Conservation (phyloP, 2,329 filamentous ascomycete genomes). For the Penicillium sp. region DNA sequence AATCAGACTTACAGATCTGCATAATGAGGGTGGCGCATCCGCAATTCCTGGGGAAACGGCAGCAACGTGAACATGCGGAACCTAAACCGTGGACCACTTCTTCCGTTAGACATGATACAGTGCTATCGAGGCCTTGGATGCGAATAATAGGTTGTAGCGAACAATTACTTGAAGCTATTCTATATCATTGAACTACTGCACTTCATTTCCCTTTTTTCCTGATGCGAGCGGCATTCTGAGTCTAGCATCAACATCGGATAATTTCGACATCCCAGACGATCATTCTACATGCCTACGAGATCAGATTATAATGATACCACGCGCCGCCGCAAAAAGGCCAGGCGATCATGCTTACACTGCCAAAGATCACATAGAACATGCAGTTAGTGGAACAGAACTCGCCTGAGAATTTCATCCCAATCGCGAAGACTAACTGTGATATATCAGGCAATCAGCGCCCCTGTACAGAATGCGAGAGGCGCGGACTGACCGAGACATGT, state of each 20-base stretch:
- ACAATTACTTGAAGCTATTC: background rate
- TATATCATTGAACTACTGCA: background rate
- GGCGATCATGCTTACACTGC: slow-evolving; percentile 18
- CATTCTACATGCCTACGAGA: background rate
- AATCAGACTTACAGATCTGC: background rate
- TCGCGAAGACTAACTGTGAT: background rate
- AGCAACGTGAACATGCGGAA: slow-evolving; percentile 10
- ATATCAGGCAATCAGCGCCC: slow-evolving; percentile 18
- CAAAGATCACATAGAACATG: slow-evolving; percentile 22
- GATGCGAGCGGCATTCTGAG: background rate
- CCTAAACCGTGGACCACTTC: background rate
- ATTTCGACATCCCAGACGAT: background rate
- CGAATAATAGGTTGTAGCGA: too few relatives aligned
- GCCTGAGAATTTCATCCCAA: background rate
- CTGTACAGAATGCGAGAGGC: slow-evolving; percentile 14
- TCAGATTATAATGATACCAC: background rate
- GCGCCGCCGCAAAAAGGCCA: slow-evolving; percentile 12
- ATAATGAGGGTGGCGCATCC: background rate
- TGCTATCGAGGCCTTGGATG: background rate
- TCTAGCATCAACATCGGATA: background rate
- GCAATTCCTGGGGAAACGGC: background rate
- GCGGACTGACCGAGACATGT: slow-evolving; percentile 9
- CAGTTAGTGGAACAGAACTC: slow-evolving; percentile 2
- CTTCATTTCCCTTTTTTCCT: background rate
- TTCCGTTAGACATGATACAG: background rate